These are phyloP conservation scores for Metahyphopichia silvanorum DNA, from an alignment of 805 yeast genomes.

Conservation along the genomic window DNA sequence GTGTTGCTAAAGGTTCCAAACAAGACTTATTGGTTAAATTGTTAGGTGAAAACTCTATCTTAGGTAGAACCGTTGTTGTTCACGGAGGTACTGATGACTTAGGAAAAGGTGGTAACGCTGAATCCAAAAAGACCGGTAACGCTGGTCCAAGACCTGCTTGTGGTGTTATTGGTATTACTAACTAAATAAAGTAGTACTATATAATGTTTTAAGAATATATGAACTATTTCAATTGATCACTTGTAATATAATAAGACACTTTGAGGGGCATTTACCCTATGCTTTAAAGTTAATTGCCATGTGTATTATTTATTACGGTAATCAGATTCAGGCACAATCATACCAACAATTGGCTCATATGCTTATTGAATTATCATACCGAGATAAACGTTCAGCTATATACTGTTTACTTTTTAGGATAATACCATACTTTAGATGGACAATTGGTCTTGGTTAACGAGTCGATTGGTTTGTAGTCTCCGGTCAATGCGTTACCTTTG, in stretches of 20 bases:
- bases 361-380: too few species aligned
- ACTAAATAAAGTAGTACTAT: conserved; percentile 23
- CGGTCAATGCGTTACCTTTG: conserved; percentile 67
- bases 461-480: conserved; percentile 59
- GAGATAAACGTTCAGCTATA: too few species aligned
- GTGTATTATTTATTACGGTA: too few species aligned
- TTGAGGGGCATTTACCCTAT: too few species aligned
- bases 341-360: too few species aligned
- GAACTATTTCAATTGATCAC: too few species aligned
- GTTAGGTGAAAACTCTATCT: conserved; percentile 79
- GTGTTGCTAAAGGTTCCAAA: conserved; percentile 88
- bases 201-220: too few species aligned
- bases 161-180: conserved; percentile 87
- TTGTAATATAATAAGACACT: too few species aligned
- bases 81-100: conserved; percentile 92
- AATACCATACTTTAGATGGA: conserved; percentile 59
- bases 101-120: conserved; percentile 91
- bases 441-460: conserved; percentile 57
- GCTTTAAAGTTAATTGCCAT: too few species aligned
- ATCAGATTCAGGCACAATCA: too few species aligned
- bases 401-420: conserved; percentile 70
- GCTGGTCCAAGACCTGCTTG: conserved; percentile 99
- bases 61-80: conserved; percentile 94
- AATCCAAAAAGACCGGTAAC: conserved; percentile 92
- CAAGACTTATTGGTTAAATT: conserved; percentile 76